These are phyloP conservation scores for Noccaea caerulescens DNA, from an alignment of 345 rosid species.

Conservation along the genomic window DNA sequence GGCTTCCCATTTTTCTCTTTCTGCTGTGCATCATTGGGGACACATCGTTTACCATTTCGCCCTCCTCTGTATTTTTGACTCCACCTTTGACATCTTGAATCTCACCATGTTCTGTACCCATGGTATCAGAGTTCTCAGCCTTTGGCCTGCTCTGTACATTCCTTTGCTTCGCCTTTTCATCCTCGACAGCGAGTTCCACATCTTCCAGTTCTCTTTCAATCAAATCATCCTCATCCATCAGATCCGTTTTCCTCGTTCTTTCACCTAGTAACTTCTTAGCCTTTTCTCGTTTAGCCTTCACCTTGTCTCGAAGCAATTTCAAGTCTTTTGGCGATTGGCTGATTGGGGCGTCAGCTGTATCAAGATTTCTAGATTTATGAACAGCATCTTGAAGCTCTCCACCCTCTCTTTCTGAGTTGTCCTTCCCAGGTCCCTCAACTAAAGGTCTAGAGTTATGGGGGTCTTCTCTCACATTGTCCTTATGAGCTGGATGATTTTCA, in stretches of 20 bases:
- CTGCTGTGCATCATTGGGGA: conserved; percentile 58
- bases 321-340: conserved; percentile 80
- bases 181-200: conserved; percentile 68
- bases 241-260: conserved; percentile 59
- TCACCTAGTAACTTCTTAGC: conserved; percentile 77
- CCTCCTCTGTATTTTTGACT: conserved; percentile 55
- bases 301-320: conserved; percentile 69
- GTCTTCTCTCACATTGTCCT: conserved; percentile 48
- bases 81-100: conserved; percentile 45
- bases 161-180: conserved; percentile 60
- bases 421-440: conserved; percentile 50
- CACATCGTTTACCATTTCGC: conserved; percentile 61
- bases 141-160: conserved; percentile 54
- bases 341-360: conserved; percentile 53
- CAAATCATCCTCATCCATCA: conserved; percentile 84
- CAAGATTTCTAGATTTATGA: conserved; percentile 50
- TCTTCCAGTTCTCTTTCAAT: conserved; percentile 87
- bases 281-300: conserved; percentile 72
- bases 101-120: conserved; percentile 45
- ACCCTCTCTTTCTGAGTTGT: conserved; percentile 57
- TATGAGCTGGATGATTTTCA: conserved; percentile 46
- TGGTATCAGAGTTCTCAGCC: conserved; percentile 41
- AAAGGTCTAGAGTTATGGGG: conserved; percentile 49
- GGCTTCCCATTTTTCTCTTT: conserved; percentile 74
- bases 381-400: conserved; percentile 58